Percentiles rank a stretch among this genome's conserved stretches.
phyloP scores from a whole-genome alignment of 2,329 filamentous ascomycete species.

The Fusarium avenaceum region DNA sequence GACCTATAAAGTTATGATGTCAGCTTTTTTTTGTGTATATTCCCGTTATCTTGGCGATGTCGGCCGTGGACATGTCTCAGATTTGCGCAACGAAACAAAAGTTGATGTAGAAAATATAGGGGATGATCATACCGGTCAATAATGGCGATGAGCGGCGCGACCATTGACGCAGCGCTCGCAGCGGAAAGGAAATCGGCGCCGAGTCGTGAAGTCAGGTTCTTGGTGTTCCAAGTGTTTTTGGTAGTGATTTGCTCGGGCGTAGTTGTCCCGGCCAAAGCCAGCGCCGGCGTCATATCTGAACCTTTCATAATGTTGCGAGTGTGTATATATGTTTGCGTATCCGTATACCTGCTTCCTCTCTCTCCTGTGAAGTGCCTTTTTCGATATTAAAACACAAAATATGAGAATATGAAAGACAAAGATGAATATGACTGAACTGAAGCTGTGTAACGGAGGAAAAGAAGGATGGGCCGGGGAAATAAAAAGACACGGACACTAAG shows the following conservation, averaged over 20 bases:
- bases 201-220: conserved; percentile 75
- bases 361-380: neutral
- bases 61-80: neutral
- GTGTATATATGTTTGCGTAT: neutral
- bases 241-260: conserved; percentile 30
- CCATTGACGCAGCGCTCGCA: conserved; percentile 77
- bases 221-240: conserved; percentile 76
- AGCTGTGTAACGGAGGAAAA: conserved; percentile 1
- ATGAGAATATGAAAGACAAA: neutral
- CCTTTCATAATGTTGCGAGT: conserved; percentile 25
- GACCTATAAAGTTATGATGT: conserved; percentile 61
- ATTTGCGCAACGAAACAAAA: neutral
- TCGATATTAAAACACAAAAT: neutral
- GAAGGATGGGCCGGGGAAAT: conserved; percentile 2
- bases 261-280: conserved; percentile 43
- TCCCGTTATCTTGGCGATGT: conserved; percentile 17
- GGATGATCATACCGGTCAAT: conserved; percentile 79
- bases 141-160: conserved; percentile 87
- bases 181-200: conserved; percentile 78
- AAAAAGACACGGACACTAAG: conserved; percentile 1
- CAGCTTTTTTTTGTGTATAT: conserved; percentile 12
- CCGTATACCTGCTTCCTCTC: neutral
- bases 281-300: conserved; percentile 29
- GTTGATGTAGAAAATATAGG: neutral
- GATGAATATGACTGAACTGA: conserved; percentile 10